Percentiles rank a stretch among this genome's conserved stretches.
phyloP scores from a whole-genome alignment of 371 early-diverging fungal species.

The Mucor indicus region DNA sequence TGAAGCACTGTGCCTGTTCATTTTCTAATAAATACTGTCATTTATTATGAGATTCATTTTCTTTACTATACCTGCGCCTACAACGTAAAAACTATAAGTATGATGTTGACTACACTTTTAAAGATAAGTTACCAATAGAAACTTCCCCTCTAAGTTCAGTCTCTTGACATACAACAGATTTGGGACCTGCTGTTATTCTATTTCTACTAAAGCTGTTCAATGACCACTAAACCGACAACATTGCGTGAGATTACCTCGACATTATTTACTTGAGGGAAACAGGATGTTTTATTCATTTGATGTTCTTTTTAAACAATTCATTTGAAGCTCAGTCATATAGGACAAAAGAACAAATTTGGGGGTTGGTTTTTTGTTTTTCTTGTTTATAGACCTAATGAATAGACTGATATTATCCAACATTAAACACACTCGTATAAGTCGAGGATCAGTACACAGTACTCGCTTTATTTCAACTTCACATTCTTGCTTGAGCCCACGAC shows the following conservation, averaged over 20 bases:
- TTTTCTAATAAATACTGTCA: neutral
- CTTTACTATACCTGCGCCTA: constrained; percentile 13
- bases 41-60: neutral
- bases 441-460: neutral
- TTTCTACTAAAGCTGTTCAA: constrained; percentile 11
- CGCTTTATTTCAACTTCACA: neutral
- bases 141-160: constrained; percentile 62
- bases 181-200: constrained; percentile 48
- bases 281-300: neutral
- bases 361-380: neutral
- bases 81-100: neutral
- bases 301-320: neutral
- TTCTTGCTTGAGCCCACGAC: no score
- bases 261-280: neutral
- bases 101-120: neutral
- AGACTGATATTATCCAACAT: neutral
- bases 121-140: constrained; percentile 45
- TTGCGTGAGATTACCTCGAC: constrained; percentile 2
- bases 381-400: neutral
- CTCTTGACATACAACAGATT: constrained; percentile 65
- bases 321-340: neutral
- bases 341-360: neutral
- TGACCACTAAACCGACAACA: no score
- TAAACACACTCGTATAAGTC: neutral
- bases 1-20: constrained; percentile 67